phyloP scores from a whole-genome alignment of 345 rosid species.

The Citrus reticulata region DNA sequence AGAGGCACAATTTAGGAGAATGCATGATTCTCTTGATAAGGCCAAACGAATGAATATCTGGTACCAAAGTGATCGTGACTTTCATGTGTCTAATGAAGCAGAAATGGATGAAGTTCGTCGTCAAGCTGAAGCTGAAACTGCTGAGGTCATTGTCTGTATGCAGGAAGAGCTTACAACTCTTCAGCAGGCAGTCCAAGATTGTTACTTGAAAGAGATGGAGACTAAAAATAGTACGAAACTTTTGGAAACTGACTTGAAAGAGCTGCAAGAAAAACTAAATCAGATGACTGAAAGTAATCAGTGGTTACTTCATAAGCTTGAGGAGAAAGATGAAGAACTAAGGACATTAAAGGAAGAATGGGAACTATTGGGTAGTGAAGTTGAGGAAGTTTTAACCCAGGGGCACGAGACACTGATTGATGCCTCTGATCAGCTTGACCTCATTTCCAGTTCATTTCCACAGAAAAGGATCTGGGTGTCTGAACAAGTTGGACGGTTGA shows the following conservation, averaged over 20 bases:
- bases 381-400: conserved; percentile 63
- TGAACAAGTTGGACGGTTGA: conserved; percentile 69
- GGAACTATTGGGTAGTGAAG: conserved; percentile 66
- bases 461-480: conserved; percentile 84
- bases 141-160: conserved; percentile 86
- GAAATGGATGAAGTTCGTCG: conserved; percentile 62
- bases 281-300: conserved; percentile 52
- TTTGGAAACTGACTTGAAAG: conserved; percentile 53
- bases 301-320: conserved; percentile 45
- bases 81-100: conserved; percentile 65
- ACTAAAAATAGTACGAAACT: conserved; percentile 32
- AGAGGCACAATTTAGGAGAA: conserved; percentile 57
- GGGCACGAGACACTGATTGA: conserved; percentile 64
- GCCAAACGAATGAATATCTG: conserved; percentile 65
- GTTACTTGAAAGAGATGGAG: conserved; percentile 61
- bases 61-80: conserved; percentile 62
- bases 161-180: conserved; percentile 87
- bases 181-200: conserved; percentile 69
- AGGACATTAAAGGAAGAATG: conserved; percentile 60
- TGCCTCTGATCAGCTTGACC: conserved; percentile 69
- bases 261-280: conserved; percentile 41
- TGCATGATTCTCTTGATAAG: conserved; percentile 89
- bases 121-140: conserved; percentile 93
- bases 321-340: conserved; percentile 57
- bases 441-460: conserved; percentile 59